Base-by-base conservation (phyloP, 78 protist species). In the Dictyostelium capitatum region DNA sequence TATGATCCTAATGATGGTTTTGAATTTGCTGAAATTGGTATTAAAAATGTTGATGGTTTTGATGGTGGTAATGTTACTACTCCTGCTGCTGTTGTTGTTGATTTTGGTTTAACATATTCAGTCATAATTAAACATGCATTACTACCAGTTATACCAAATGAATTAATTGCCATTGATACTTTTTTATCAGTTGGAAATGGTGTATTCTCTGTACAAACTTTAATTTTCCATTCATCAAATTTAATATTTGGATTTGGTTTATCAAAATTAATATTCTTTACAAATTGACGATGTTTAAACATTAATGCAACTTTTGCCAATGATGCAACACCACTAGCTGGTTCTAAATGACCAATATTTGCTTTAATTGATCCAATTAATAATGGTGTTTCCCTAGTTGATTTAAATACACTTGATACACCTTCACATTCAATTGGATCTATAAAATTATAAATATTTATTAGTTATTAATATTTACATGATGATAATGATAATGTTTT, bases 381-480 rank as follows among this genome's bases (percentile, higher is more conserved):
- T 23, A 78, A 57, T 50, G 91, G 85, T 17, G 17, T 50, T 43
- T 50, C 77, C 15, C 28, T 48, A n/a, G 82, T 23, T 10, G 51
- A 51, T 20, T 72, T 82, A 20, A 95, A n/a, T 10, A 84, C 47
- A 20, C 4, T n/a, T 25, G 82, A 59, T 19, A 96, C 69, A 10
- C 96, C 83, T 10, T 73, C 81, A 25, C 78, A 48, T 62, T 95
- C 98, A 37, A 96, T 87, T 50, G 97, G 97, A 73, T 96, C 98
- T 56, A 98, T 98, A 4, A 47, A 37, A 17, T 32, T 32, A 4
- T n/a, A 90, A n/a, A n/a, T n/a, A n/a, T n/a, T n/a, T n/a, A n/a
- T n/a, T n/a, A n/a, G n/a, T n/a, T n/a, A n/a, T n/a, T n/a, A n/a
- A n/a, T n/a, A n/a, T n/a, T n/a, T n/a, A n/a, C n/a, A 77, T 43